Base-by-base conservation (phyloP, 805 yeast genomes). In the Sungouiozyma ichnusensis region DNA sequence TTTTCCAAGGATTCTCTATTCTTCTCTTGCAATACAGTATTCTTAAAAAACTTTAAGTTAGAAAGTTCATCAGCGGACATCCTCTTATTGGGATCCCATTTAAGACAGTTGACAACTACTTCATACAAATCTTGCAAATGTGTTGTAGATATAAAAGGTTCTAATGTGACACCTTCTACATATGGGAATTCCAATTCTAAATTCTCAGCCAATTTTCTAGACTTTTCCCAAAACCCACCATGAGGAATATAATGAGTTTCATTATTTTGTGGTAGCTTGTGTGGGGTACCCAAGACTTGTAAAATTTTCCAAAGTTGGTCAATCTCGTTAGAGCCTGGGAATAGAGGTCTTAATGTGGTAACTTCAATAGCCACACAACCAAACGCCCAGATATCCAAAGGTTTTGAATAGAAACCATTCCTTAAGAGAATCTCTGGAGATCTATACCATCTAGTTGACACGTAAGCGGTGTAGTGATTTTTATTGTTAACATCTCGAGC, bases 311-410 rank as follows among this genome's bases (percentile, higher is more conserved):
- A 73, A 11, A 80, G 71, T 65, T 88, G 97, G 55, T 88, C 95
- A 39, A 79, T 53, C 55, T 84, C 92, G 56, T 79, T 74, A 14
- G 70, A 57, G 0, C 97, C 97, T 0, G 96, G 94, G 54, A 90
- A 85, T 29, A 88, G 66, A 1, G 97, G 95, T 32, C 69, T 58
- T 51, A 83, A 77, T 36, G 77, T 77, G 17, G 85, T 82, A 36
- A 78, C 68, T 56, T 84, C 94, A 5, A 75, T 74, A 2, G 84
- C 85, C 33, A 84, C 85, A 36, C 79, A 73, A 2, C 87, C 94
- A 67, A 83, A 84, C 0, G 94, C 90, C 94, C 94, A 84, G 29
- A 84, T 73, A 64, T 84, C 94, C 32, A 81, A 73, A 2, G 92
- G 86, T 46, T 64, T 73, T 0, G 85, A 74, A 54, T 84, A 81